Conservation (phyloP, 306 rosid genomes). For the Ormosia emarginata region DNA sequence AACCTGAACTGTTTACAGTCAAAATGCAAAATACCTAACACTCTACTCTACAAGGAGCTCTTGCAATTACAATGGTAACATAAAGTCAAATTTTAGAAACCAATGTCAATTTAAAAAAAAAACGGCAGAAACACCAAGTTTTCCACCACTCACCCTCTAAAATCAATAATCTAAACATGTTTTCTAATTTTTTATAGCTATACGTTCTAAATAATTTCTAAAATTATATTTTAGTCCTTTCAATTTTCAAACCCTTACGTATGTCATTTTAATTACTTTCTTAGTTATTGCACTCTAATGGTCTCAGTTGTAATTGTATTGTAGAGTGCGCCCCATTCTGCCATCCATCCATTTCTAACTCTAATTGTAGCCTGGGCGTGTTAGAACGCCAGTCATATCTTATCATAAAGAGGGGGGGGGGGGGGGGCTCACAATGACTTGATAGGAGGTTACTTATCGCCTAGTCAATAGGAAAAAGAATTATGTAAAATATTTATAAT, state of each 20-base stretch:
- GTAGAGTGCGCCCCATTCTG: not conserved
- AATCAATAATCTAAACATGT: not conserved
- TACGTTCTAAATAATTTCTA: not conserved
- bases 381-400: not conserved
- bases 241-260: not conserved
- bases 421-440: not conserved
- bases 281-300: not conserved
- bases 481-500: too few species aligned
- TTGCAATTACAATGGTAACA: not conserved
- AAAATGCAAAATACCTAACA: not conserved
- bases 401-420: not conserved
- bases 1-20: not conserved
- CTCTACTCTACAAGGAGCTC: not conserved
- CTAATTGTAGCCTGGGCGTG: not conserved
- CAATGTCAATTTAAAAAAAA: not conserved
- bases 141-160: not conserved
- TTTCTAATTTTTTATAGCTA: not conserved
- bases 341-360: not conserved
- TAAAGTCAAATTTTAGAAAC: conserved; percentile 9
- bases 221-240: not conserved
- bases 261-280: not conserved
- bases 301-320: not conserved
- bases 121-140: not conserved
- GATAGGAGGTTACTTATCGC: too few species aligned
- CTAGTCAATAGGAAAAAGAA: too few species aligned